Evolutionary conservation across 2,329 filamentous ascomycete species (phyloP), one percentile per base, ranked within the genome.

Genomic region (Zalaria obscura): DNA sequence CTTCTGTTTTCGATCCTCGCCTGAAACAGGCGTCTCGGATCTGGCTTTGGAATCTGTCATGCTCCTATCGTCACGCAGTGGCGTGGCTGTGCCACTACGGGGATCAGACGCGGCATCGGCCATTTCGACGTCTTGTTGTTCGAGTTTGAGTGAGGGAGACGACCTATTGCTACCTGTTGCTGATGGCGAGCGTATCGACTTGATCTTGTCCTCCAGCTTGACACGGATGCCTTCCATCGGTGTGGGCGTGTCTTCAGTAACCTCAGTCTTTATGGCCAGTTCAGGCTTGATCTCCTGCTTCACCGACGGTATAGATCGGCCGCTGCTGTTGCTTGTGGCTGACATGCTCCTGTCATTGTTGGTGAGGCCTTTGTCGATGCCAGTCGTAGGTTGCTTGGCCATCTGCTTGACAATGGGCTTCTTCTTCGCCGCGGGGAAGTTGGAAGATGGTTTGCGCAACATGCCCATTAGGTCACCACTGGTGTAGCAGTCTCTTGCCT

Each of bases 401-500:
- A 29, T 39, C 3, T 32, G 42, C 47, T 58, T 56, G 26, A 49
- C 47, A n/a, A 43, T 44, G 6, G 39, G 45, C 36, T 48, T 44
- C 10, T 35, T 38, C 25, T 41, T 40, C 35, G 42, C 45, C 5
- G 53, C 55, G 2, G 56, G 56, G 43, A 61, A 68, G 5, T 52
- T 52, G 34, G 55, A 61, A 27, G 73, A 71, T 35, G 73, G 70
- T 47, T 66, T 67, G 35, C 64, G 61, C 10, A 83, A 64, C 53
- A 80, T 65, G 25, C 52, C 61, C 44, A 67, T 54, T 2, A 82
- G 55, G 53, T 83, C 68, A 8, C 76, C 88, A 35, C 75, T 71
- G 0, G 84, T 94, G 58, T 91, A 94, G 6, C 80, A 68, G 47
- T 83, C 73, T 54, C 91, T 76, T 18, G 64, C 60, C 52, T 78